Percentiles rank a stretch among this genome's conserved stretches.
Evolutionary conservation across 169 alveolate species (phyloP).

Genomic region (Plasmodium malariae): DNA sequence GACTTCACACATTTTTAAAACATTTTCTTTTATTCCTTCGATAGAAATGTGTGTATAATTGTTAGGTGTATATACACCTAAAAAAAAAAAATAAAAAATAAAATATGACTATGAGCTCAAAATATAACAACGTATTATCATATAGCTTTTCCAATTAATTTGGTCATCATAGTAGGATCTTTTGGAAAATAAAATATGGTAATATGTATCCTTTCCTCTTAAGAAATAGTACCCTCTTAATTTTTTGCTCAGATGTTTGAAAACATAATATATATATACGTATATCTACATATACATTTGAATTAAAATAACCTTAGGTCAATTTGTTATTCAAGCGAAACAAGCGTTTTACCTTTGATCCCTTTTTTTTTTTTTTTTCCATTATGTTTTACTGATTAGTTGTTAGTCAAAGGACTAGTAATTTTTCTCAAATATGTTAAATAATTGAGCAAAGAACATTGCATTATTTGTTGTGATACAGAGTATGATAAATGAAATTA

Average conservation of each 20-base stretch:
- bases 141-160: neutral
- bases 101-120: neutral
- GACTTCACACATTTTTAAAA: slow-evolving; percentile 8
- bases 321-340: slow-evolving; percentile 7
- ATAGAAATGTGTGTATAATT: neutral
- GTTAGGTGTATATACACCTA: slow-evolving; percentile 33
- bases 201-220: neutral
- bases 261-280: neutral
- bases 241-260: slow-evolving; percentile 8
- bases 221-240: neutral
- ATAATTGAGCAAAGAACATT: too few species aligned
- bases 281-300: neutral
- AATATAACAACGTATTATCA: neutral
- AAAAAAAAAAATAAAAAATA: neutral
- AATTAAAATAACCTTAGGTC: neutral
- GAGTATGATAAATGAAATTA: too few species aligned
- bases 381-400: too few species aligned
- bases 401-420: too few species aligned
- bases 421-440: too few species aligned
- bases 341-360: slow-evolving; percentile 19
- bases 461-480: too few species aligned
- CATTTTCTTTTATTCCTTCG: neutral
- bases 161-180: slow-evolving; percentile 2
- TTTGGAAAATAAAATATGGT: slow-evolving; percentile 24
- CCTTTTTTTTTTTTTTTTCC: slow-evolving; percentile 6